phyloP scores from a whole-genome alignment of 2,329 filamentous ascomycete genomes.

The Pseudofabraea citricarpa region DNA sequence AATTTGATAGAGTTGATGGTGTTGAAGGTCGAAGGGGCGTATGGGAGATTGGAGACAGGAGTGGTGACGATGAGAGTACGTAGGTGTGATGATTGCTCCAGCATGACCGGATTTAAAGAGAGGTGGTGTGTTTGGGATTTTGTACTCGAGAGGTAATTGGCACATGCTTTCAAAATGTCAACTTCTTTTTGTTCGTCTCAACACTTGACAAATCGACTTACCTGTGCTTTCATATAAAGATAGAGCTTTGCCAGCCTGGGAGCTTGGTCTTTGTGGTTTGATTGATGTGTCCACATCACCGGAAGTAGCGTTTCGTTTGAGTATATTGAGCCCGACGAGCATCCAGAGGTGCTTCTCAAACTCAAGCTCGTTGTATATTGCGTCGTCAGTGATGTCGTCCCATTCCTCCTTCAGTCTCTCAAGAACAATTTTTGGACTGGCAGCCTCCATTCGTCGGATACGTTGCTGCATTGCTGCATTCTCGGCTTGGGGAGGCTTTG shows the following conservation, averaged over 20 bases:
- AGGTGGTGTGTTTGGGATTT: constrained; percentile 38
- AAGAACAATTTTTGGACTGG: constrained; percentile 46
- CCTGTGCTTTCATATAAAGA: constrained; percentile 28
- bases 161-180: too few species aligned
- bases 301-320: constrained; percentile 13
- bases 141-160: constrained; percentile 25
- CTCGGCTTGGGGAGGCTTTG: background rate
- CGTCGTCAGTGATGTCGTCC: constrained; percentile 38
- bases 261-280: background rate
- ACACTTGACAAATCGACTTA: too few species aligned
- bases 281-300: background rate
- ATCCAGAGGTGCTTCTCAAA: constrained; percentile 58
- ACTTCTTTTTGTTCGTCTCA: too few species aligned
- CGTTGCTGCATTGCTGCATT: constrained; percentile 21
- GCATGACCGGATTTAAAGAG: constrained; percentile 23
- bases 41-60: constrained; percentile 33
- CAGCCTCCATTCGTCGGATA: constrained; percentile 49
- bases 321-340: constrained; percentile 48
- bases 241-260: constrained; percentile 13
- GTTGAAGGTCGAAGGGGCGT: constrained; percentile 36
- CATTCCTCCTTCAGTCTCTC: constrained; percentile 49
- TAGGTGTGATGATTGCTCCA: constrained; percentile 30
- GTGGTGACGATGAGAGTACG: constrained; percentile 28
- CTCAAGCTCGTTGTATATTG: constrained; percentile 46
- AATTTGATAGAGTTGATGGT: constrained; percentile 49